These are phyloP conservation scores for Crataegus laevigata DNA, from an alignment of 306 rosid genomes.

Conservation along the genomic window DNA sequence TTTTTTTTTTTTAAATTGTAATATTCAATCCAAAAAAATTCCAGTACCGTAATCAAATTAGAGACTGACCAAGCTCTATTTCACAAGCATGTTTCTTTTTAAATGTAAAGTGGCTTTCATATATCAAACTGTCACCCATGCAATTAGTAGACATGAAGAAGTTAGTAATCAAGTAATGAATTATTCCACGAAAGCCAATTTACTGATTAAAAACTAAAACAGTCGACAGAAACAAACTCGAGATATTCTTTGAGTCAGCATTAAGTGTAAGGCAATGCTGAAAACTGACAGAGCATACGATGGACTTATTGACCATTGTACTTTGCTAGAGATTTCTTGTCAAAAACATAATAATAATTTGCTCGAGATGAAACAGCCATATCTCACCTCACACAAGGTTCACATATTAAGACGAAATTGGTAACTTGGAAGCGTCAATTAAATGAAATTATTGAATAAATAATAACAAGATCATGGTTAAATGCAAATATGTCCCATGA, in stretches of 20 bases:
- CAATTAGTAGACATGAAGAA: neutral
- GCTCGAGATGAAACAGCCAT: neutral
- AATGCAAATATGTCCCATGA: neutral
- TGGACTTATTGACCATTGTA: neutral
- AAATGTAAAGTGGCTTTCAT: neutral
- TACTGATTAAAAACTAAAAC: neutral
- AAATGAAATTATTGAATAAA: neutral
- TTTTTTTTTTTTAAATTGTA: too few species aligned
- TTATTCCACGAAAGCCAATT: neutral
- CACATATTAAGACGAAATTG: neutral
- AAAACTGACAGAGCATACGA: neutral
- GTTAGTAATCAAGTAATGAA: neutral
- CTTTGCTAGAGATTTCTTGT: neutral
- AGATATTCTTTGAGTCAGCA: neutral
- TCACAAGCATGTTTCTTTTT: neutral
- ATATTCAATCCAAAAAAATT: neutral
- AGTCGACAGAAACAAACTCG: neutral
- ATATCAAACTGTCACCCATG: neutral
- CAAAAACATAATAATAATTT: neutral
- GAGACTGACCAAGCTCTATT: neutral
- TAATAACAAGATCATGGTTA: neutral
- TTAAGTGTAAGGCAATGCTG: neutral
- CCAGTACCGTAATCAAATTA: neutral
- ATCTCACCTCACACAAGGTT: neutral
- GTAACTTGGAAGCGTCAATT: neutral